These are phyloP conservation scores for Pseudogymnoascus sp. DNA, from an alignment of 2,329 filamentous ascomycete genomes.

Conservation along the genomic window DNA sequence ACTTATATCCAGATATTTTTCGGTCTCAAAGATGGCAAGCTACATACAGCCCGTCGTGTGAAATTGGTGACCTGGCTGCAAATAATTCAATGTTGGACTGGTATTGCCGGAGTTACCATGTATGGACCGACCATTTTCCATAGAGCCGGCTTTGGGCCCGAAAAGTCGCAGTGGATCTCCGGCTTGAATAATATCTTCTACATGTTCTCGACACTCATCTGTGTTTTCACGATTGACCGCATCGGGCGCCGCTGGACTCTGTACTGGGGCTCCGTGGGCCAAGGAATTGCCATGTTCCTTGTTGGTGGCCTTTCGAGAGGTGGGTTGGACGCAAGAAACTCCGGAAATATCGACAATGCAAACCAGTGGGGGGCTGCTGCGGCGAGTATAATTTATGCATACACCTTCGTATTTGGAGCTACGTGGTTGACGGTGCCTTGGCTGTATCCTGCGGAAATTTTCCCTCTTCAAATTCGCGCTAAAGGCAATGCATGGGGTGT, in stretches of 20 bases:
- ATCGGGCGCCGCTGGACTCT: constrained; percentile 62
- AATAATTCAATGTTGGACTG: constrained; percentile 62
- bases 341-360: constrained; percentile 37
- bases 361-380: constrained; percentile 51
- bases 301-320: constrained; percentile 48
- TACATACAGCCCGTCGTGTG: constrained; percentile 59
- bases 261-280: constrained; percentile 57
- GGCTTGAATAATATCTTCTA: constrained; percentile 48
- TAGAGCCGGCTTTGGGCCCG: constrained; percentile 54
- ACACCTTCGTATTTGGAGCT: constrained; percentile 51
- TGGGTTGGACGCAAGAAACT: constrained; percentile 39
- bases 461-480: constrained; percentile 60
- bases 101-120: constrained; percentile 60
- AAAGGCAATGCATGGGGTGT: constrained; percentile 71
- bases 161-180: constrained; percentile 55
- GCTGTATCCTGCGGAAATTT: constrained; percentile 65
- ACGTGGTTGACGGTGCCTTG: constrained; percentile 47
- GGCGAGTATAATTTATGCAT: constrained; percentile 62
- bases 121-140: constrained; percentile 45
- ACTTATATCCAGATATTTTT: constrained; percentile 39
- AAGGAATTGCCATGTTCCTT: constrained; percentile 59
- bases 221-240: constrained; percentile 59
- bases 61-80: constrained; percentile 64
- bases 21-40: constrained; percentile 31
- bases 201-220: constrained; percentile 57